Evolutionary conservation across 306 rosid species (phyloP), one percentile per base, ranked within the genome.

Genomic region (Citrullus mucosospermus): DNA sequence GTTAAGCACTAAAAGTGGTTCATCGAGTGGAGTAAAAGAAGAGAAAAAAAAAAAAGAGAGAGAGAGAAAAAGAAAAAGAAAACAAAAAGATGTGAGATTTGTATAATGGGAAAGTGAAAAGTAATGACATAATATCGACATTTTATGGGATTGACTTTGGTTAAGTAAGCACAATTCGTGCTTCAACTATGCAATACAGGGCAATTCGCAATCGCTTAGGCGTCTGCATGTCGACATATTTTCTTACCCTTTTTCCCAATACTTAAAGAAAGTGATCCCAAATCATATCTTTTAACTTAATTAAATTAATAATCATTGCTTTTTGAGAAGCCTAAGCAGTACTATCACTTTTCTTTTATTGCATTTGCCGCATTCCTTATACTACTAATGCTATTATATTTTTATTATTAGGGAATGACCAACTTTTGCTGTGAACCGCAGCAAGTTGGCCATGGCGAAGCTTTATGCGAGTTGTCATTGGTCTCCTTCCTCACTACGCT

Each of bases 111-210:
- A 75, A 75, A 55, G 65, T n/a, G 39, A 78, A 58, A 12, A 53
- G 69, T 46, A 60, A 72, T 6, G 84, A 83, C 92, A 84, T 87
- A 63, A 85, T 88, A 82, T 87, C 89, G 84, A 86, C 96, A 87
- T 86, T 25, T 62, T 36, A 28, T 63, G 36, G 5, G n/a, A 57
- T 30, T 63, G 50, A 44, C 54, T 73, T 84, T 58, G 34, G 65
- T 30, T 38, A 78, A 79, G 3, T 4, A 46, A 65, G 62, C 54
- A 39, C 22, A 12, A 2, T 8, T 36, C 39, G 56, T 32, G 18
- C 44, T 58, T 46, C 79, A 39, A 12, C 39, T 39, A 6, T 34
- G 53, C 46, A 78, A 67, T 78, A 43, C 2, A 61, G 63, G 68
- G 43, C 54, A 9, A 68, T 75, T 75, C 51, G 28, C 54, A 41